Evolutionary conservation across 495 filamentous ascomycete species (phyloP).

Genomic region (Acidiella bohemica): DNA sequence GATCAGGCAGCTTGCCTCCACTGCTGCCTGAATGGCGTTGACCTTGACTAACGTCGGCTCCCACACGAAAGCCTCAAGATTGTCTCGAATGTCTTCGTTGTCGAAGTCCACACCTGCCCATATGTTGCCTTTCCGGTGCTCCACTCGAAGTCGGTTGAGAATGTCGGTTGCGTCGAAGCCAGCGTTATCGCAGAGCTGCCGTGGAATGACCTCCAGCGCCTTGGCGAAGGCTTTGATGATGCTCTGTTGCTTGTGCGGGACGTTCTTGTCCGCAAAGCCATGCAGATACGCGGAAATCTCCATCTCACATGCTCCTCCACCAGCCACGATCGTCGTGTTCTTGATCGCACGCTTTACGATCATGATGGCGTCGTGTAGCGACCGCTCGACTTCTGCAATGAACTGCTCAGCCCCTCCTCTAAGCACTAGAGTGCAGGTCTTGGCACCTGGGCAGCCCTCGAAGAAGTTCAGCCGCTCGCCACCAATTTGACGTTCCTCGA

Average conservation of each 20-base stretch:
- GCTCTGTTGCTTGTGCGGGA: slow-evolving; percentile 87
- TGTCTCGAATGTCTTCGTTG: slow-evolving; percentile 81
- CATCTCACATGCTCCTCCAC: slow-evolving; percentile 93
- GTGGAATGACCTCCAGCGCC: slow-evolving; percentile 89
- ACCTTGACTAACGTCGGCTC: slow-evolving; percentile 92
- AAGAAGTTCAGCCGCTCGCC: slow-evolving; percentile 98
- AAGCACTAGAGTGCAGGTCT: slow-evolving; percentile 91
- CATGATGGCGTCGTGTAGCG: slow-evolving; percentile 97
- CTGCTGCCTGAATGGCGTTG: slow-evolving; percentile 91
- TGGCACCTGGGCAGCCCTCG: slow-evolving; percentile 83
- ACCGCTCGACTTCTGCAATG: slow-evolving; percentile 95
- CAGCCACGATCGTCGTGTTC: slow-evolving; percentile 86
- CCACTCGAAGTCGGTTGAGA: slow-evolving; percentile 82
- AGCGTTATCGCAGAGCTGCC: slow-evolving; percentile 95
- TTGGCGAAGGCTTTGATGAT: slow-evolving; percentile 97
- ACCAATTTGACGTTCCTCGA: slow-evolving; percentile 94
- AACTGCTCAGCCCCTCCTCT: slow-evolving; percentile 97
- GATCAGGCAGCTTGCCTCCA: slow-evolving; percentile 89
- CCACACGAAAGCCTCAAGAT: slow-evolving; percentile 91
- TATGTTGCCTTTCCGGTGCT: slow-evolving; percentile 76
- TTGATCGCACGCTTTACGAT: slow-evolving; percentile 94
- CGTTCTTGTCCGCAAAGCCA: slow-evolving; percentile 77
- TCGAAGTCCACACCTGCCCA: slow-evolving; percentile 96
- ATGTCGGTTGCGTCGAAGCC: slow-evolving; percentile 98
- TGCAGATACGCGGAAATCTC: slow-evolving; percentile 88